phyloP scores from a whole-genome alignment of 208 protist species.

The Wallacemonas sp. region DNA sequence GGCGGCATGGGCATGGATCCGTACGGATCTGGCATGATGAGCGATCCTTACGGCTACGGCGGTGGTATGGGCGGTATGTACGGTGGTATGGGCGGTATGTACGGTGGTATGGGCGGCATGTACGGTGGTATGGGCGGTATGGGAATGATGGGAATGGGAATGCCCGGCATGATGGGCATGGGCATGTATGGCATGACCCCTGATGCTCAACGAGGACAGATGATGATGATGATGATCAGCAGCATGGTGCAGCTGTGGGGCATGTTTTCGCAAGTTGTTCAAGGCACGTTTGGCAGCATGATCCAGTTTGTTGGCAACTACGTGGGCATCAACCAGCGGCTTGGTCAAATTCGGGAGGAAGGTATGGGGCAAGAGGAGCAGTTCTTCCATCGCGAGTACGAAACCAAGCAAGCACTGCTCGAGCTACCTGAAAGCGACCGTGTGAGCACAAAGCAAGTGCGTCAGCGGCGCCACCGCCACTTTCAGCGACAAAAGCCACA shows the following conservation, averaged over 20 bases:
- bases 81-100: slow-evolving; percentile 23
- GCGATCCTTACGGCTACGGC: slow-evolving; percentile 22
- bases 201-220: slow-evolving; percentile 82
- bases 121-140: slow-evolving; percentile 56
- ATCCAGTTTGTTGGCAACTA: slow-evolving; percentile 86
- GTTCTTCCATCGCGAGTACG: slow-evolving; percentile 32
- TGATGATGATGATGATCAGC: slow-evolving; percentile 89
- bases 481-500: slow-evolving; percentile 22
- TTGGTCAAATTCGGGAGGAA: slow-evolving; percentile 58
- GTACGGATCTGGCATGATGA: slow-evolving; percentile 24
- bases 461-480: slow-evolving; percentile 26
- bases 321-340: slow-evolving; percentile 68
- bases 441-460: neutral
- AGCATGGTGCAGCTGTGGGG: slow-evolving; percentile 84
- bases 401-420: slow-evolving; percentile 35
- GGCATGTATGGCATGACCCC: slow-evolving; percentile 80
- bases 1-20: slow-evolving; percentile 13
- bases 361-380: slow-evolving; percentile 46
- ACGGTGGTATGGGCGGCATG: slow-evolving; percentile 21
- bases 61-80: slow-evolving; percentile 36
- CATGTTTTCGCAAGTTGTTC: slow-evolving; percentile 86
- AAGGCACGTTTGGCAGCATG: slow-evolving; percentile 79
- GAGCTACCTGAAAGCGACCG: slow-evolving; percentile 26
- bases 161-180: slow-evolving; percentile 39
- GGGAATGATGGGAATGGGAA: slow-evolving; percentile 60